Conservation (phyloP, 2,329 filamentous ascomycete species). For the Hawksworthiomyces lignivorus region DNA sequence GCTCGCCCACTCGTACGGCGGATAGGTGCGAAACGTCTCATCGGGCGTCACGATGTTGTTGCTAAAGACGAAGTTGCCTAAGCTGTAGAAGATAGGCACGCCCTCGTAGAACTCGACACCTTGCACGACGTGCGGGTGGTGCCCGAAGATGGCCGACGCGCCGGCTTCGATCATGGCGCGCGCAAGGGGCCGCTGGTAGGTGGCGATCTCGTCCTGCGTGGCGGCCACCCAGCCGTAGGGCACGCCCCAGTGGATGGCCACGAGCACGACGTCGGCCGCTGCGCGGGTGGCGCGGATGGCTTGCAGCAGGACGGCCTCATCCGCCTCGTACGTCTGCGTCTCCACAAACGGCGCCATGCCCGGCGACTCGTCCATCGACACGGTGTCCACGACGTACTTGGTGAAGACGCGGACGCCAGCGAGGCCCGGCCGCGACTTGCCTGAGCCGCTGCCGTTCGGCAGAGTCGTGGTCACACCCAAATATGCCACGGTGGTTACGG, state of each 20-base stretch:
- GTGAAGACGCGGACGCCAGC: conserved; percentile 2
- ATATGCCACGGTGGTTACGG: too few relatives aligned
- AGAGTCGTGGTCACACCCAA: too few relatives aligned
- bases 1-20: conserved; percentile 1
- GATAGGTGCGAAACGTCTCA: conserved; percentile 3
- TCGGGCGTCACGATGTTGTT: conserved; percentile 5
- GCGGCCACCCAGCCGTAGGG: conserved; percentile 2
- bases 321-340: conserved; percentile 2
- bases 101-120: too few relatives aligned
- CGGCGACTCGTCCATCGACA: conserved; percentile 2
- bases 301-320: background rate
- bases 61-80: conserved; percentile 3
- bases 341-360: conserved; percentile 5
- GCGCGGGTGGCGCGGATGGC: too few relatives aligned
- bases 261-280: too few relatives aligned
- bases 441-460: too few relatives aligned
- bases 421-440: too few relatives aligned
- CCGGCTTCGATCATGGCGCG: too few relatives aligned
- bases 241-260: conserved; percentile 3
- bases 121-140: too few relatives aligned
- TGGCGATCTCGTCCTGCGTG: conserved; percentile 2
- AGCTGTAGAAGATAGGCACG: conserved; percentile 1
- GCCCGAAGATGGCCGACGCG: too few relatives aligned
- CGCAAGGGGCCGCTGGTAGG: conserved; percentile 1
- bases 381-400: conserved; percentile 2